A percentile compares a stretch with the other conserved stretches of the same genome.
Evolutionary conservation across 116 monocot species (phyloP).

Genomic region (Thalassia testudinum): DNA sequence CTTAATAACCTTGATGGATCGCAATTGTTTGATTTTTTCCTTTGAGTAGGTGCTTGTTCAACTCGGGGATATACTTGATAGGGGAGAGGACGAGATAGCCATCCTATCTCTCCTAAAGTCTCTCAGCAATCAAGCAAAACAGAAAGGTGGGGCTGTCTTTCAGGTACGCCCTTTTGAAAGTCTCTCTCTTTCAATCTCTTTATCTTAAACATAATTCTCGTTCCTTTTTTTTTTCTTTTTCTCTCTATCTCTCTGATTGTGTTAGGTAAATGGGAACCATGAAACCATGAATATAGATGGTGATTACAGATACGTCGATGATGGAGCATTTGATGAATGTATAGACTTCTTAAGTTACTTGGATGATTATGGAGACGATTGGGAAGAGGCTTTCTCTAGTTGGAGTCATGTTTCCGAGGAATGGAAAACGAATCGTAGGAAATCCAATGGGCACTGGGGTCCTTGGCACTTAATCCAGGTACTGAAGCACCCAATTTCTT

Average conservation of each 20-base stretch:
- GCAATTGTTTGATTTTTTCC: no score
- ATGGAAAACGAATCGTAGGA: constrained; percentile 29
- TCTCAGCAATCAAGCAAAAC: constrained; percentile 56
- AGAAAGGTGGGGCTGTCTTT: constrained; percentile 80
- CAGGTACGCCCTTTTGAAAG: constrained; percentile 28
- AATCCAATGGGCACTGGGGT: constrained; percentile 41
- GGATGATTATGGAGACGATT: constrained; percentile 35
- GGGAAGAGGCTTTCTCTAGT: constrained; percentile 68
- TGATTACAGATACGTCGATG: constrained; percentile 88
- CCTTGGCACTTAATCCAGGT: constrained; percentile 74
- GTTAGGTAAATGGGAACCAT: constrained; percentile 88
- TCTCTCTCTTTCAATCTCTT: neutral
- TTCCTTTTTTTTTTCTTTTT: neutral
- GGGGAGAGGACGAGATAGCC: constrained; percentile 92
- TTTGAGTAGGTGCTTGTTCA: constrained; percentile 65
- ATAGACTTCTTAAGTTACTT: constrained; percentile 58
- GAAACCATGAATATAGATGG: constrained; percentile 96
- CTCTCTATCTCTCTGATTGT: neutral
- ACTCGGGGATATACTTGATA: constrained; percentile 86
- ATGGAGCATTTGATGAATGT: constrained; percentile 81
- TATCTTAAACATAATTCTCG: neutral
- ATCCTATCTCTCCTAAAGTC: constrained; percentile 69
- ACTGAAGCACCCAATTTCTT: neutral
- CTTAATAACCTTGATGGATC: no score
- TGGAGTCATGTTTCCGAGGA: constrained; percentile 51